Conservation (phyloP, 345 rosid species). For the Murraya paniculata region DNA sequence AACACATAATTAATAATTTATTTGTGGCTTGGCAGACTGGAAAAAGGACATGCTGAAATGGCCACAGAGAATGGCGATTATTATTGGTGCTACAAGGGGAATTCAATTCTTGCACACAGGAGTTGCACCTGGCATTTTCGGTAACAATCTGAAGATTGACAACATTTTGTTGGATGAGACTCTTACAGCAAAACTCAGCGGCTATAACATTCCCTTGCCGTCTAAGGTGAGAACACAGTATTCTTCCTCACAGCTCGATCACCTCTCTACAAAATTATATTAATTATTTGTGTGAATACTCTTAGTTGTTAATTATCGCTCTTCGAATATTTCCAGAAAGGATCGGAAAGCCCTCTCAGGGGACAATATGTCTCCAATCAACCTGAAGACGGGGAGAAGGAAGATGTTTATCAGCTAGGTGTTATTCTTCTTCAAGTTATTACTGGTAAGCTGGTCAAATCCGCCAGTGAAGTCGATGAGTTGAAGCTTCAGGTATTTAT, state of each 20-base stretch:
- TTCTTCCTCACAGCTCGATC: no score
- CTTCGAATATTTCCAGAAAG: conserved; percentile 37
- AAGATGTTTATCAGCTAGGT: conserved; percentile 86
- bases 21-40: conserved; percentile 45
- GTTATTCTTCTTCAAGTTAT: conserved; percentile 63
- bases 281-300: background rate
- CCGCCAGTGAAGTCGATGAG: conserved; percentile 50
- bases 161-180: conserved; percentile 71
- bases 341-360: conserved; percentile 42
- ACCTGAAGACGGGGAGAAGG: conserved; percentile 52
- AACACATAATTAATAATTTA: background rate
- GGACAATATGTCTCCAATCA: conserved; percentile 19
- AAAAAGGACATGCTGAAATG: conserved; percentile 76
- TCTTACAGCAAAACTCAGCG: conserved; percentile 68
- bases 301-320: background rate
- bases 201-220: conserved; percentile 69
- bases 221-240: conserved; percentile 42
- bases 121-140: conserved; percentile 73
- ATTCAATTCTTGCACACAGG: conserved; percentile 92
- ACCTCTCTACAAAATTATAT: no score
- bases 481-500: conserved; percentile 50
- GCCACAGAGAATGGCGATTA: conserved; percentile 88
- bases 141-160: conserved; percentile 70
- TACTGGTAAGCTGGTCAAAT: conserved; percentile 50
- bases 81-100: conserved; percentile 81